A percentile compares a stretch with the other conserved stretches of the same genome.
These are phyloP conservation scores for Moricandia arvensis DNA, from an alignment of 345 rosid genomes.

Conservation along the genomic window DNA sequence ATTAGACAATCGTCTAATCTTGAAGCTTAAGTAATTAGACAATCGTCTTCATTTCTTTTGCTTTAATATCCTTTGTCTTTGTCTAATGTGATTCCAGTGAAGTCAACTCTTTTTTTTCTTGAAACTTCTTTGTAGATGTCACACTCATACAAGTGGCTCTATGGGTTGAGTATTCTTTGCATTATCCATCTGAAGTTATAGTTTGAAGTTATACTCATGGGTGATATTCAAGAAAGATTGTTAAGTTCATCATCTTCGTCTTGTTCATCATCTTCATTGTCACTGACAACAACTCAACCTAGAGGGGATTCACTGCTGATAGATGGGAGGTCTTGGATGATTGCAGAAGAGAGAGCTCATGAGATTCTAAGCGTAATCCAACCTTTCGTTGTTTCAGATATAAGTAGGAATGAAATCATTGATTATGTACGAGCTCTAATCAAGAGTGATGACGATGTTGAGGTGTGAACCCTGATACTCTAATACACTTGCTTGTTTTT, in stretches of 20 bases:
- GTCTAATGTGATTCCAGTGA: neutral
- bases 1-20: no score
- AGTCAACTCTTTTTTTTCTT: neutral
- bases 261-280: constrained; percentile 39
- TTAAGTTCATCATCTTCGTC: constrained; percentile 47
- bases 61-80: neutral
- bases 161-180: constrained; percentile 7
- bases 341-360: constrained; percentile 70
- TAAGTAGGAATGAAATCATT: constrained; percentile 59
- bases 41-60: constrained; percentile 7
- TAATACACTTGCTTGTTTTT: neutral
- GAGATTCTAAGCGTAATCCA: constrained; percentile 71
- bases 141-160: neutral
- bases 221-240: constrained; percentile 46
- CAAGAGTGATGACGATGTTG: constrained; percentile 50
- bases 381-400: constrained; percentile 64
- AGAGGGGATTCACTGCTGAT: constrained; percentile 39
- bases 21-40: neutral
- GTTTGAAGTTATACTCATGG: constrained; percentile 51
- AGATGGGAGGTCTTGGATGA: constrained; percentile 56
- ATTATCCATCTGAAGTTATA: constrained; percentile 27
- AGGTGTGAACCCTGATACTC: constrained; percentile 48
- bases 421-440: constrained; percentile 54
- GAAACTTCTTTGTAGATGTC: constrained; percentile 23
- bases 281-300: constrained; percentile 36